phyloP scores from a whole-genome alignment of 2,329 filamentous ascomycete species.

The Mycosphaerella arachidis region DNA sequence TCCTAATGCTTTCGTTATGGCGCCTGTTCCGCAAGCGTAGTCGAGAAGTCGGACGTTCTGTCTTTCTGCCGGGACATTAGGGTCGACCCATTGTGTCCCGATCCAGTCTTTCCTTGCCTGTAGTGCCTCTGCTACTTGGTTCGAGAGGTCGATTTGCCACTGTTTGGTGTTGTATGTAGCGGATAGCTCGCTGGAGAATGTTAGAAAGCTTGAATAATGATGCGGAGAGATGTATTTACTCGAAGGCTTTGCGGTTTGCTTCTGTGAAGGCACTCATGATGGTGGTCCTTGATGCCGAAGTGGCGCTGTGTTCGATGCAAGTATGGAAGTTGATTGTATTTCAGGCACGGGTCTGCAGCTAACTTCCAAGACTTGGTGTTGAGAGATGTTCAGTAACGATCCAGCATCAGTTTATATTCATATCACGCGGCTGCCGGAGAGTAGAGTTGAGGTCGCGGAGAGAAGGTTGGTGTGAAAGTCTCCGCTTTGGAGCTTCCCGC shows the following conservation, averaged over 20 bases:
- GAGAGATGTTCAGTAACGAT: neutral
- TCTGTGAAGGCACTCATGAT: constrained; percentile 33
- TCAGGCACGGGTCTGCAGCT: neutral
- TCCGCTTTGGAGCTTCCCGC: neutral
- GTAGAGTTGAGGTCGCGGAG: neutral
- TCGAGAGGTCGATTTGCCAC: constrained; percentile 30
- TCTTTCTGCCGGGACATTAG: constrained; percentile 2
- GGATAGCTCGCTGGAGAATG: constrained; percentile 27
- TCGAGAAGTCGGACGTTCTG: constrained; percentile 28
- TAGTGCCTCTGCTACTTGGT: constrained; percentile 29
- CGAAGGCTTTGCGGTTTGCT: constrained; percentile 33
- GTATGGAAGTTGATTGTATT: neutral
- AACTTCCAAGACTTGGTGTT: neutral
- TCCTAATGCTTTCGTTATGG: constrained; percentile 30
- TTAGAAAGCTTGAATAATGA: neutral
- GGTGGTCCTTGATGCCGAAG: neutral
- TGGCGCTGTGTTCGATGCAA: neutral
- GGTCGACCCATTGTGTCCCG: constrained; percentile 24
- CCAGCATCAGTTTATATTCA: neutral
- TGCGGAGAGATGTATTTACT: constrained; percentile 19
- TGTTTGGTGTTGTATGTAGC: constrained; percentile 30
- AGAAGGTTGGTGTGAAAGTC: neutral
- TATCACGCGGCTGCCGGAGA: neutral
- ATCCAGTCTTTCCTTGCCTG: constrained; percentile 28
- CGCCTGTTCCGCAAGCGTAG: constrained; percentile 35